Base-by-base conservation (phyloP, 345 rosid genomes). In the Mallotus nudiflorus region DNA sequence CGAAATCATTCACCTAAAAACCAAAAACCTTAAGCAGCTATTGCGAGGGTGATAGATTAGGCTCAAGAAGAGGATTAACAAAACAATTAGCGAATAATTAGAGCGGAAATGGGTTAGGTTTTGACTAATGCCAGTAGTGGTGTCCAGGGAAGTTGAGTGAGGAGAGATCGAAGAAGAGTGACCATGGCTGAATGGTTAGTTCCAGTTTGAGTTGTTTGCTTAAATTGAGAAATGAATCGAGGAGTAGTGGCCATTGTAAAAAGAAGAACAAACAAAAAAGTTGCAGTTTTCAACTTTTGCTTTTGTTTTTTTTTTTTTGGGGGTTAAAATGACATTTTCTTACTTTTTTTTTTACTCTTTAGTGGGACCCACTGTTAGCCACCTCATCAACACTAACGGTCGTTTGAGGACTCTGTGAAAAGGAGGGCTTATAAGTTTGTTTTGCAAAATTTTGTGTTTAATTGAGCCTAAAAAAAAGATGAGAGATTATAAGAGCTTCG, bases 61-160 rank as follows among this genome's bases (percentile, higher is more conserved):
- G 70, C 87, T 73, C 10, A 90, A 22, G 70, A 80, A 71, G 77
- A 90, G 68, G 74, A 82, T 54, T 1, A 82, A 2, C 22, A 80
- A 70, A 80, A 85, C 62, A 62, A 82, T 63, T 19, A 82, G 15
- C 8, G 76, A 45, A 83, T 89, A 88, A 58, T 90, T 90, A 29
- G 78, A 35, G 65, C 87, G 85, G 74, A 86, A 90, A 31, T 85
- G 88, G 56, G 91, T 68, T 0, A 88, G 67, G 80, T 90, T 88
- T 54, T 86, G 93, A 72, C 91, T 72, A 13, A 90, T 19, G 53
- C 91, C 88, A 4, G 90, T 82, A 24, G 86, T 77, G 55, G 83
- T 82, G 65, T 81, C 89, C 72, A 2, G 91, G 93, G 63, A 86
- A 57, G 63, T 74, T 75, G 51, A 85, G 67, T 4, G 85, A 82